Percentiles rank a stretch among this genome's conserved stretches.
Evolutionary conservation across 2,329 filamentous ascomycete genomes (phyloP).

Genomic region (Beauveria scarabaeidicola): DNA sequence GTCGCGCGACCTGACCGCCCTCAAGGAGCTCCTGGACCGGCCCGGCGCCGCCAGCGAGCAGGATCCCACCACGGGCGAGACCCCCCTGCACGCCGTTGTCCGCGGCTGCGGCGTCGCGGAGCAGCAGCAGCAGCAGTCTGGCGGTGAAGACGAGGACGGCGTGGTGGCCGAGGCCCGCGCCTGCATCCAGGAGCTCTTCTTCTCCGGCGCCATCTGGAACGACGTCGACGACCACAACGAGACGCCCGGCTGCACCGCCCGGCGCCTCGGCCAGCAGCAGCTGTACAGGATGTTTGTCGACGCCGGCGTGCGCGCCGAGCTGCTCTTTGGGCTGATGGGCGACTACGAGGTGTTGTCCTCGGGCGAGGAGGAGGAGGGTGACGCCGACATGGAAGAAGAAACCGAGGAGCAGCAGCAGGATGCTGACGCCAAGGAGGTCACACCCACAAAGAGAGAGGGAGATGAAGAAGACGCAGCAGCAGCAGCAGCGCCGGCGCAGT

Average conservation of each 20-base stretch:
- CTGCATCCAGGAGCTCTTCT: conserved; percentile 66
- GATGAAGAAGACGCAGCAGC: neutral
- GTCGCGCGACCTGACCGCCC: conserved; percentile 52
- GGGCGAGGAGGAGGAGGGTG: conserved; percentile 41
- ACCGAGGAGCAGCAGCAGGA: conserved; percentile 21
- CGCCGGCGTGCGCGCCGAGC: conserved; percentile 82
- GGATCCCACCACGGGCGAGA: conserved; percentile 76
- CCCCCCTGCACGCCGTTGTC: conserved; percentile 83
- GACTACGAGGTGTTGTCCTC: conserved; percentile 68
- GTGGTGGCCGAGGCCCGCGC: conserved; percentile 53
- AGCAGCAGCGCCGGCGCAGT: conserved; percentile 17
- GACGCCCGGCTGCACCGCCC: conserved; percentile 83
- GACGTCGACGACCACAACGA: conserved; percentile 79
- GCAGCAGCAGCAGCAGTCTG: neutral
- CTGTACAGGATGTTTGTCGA: conserved; percentile 80
- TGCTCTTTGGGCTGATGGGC: conserved; percentile 74
- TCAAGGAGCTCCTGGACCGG: conserved; percentile 60
- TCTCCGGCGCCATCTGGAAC: conserved; percentile 95
- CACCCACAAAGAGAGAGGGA: neutral
- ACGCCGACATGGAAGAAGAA: conserved; percentile 32
- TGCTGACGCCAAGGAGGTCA: conserved; percentile 12
- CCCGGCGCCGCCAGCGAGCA: conserved; percentile 64
- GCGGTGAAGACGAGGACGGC: conserved; percentile 25
- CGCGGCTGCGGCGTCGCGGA: conserved; percentile 51
- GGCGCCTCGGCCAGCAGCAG: conserved; percentile 55